Evolutionary conservation across 108 stramenopile genomes (phyloP), one percentile per base, ranked within the genome.

Genomic region (Cyclotella baltica): DNA sequence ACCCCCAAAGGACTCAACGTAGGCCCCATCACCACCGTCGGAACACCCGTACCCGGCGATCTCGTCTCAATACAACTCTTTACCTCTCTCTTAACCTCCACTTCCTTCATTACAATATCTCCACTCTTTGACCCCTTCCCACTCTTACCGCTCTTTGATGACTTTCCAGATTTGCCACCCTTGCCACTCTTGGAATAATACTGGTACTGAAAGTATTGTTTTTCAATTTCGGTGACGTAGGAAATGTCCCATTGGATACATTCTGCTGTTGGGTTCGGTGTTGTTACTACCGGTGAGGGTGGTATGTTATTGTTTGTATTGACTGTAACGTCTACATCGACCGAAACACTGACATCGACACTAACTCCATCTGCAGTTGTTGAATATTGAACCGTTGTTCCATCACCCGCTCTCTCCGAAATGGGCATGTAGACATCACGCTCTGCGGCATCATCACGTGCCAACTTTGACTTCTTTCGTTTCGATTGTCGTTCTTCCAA

Each of bases 221-320:
- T 29, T 22, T 64, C 46, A 10, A 40, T 40, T 4, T 64, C 63
- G 2, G 63, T 64, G 0, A 40, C 63, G 13, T 64, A 64, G 0
- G 63, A 64, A 22, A 64, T 43, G 43, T 64, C 63, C 63, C 63
- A 64, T 43, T 43, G 9, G 16, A 13, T 40, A 25, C 63, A 64
- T 64, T 64, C 40, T 2, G 36, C 20, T 2, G 38, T 20, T 22
- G 63, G 25, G 1, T 18, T 0, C 0, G 59, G 33, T 1, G 59
- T 11, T 11, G 59, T 2, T 48, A n/a, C 19, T 1, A n/a, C 10
- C 4, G 59, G 25, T 23, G 55, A 23, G 25, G 11, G 20, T 25
- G 55, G 25, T 25, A n/a, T 23, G 1, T n/a, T 25, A 1, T 10
- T 18, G 23, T n/a, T 36, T 27, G 63, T 40, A 43, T 64, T 61